Evolutionary conservation across 1,139 yeast genomes (phyloP), one percentile per base, ranked within the genome.

Genomic region (Kodamaea plutei): DNA sequence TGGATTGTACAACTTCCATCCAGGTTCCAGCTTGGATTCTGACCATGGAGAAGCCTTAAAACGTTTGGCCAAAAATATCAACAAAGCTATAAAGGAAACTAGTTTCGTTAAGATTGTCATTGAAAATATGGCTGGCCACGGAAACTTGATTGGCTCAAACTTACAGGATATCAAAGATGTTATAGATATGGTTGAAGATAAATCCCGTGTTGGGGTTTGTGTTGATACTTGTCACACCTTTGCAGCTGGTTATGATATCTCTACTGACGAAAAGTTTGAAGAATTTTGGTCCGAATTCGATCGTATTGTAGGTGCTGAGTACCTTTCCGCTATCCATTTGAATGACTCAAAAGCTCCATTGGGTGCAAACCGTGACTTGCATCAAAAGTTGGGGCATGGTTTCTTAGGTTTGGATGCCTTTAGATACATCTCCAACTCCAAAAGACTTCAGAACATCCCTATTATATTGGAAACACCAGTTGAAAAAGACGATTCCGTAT

Each of bases 91-190:
- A 26, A 58, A 61, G 18, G 78, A 77, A 35, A 91, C 98, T 0
- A 47, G 58, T 5, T 81, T 78, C 50, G 97, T 91, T 20, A 87
- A 81, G 50, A 80, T 91, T 30, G 95, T 91, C 8, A 70, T 93
- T 36, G 99, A 91, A 52, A 91, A 91, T 52, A 91, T 93, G 98
- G 96, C 98, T 0, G 98, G 98, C 8, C 95, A 88, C 45, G 96
- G 96, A 6, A 83, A 84, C 40, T 69, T 89, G 37, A 83, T 91
- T 29, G 98, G 98, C 1, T 82, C 93, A 4, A 68, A 75, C 28
- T 59, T 91, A 23, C 77, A 83, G 43, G 98, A 91, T 49, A 64
- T 91, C 27, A 65, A 71, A 20, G 75, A 73, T 19, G 89, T 93
- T 12, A 87, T 91, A 29, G 82, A 73, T 27, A 54, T 79, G 65